Base-by-base conservation (phyloP, 1,139 yeast genomes). In the Taphrina wiesneri region DNA sequence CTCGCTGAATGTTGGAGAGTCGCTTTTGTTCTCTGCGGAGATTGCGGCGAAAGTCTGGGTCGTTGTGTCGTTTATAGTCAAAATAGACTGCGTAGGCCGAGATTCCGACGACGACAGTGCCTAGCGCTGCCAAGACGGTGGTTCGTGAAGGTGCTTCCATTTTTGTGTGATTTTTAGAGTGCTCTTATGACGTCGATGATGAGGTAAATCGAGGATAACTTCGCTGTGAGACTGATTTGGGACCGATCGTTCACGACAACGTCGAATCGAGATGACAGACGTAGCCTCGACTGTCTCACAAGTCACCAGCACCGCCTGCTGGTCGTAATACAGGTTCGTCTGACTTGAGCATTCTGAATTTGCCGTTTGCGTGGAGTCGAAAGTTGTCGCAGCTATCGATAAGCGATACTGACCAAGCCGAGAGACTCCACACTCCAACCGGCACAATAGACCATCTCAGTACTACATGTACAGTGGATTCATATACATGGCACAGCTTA, bases 21-120 rank as follows among this genome's bases (percentile, higher is more conserved):
- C 66, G 51, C 81, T 80, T 77, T 73, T 84, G 85, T 70, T 81
- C 68, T 86, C 83, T 49, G 54, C 68, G 57, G 23, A 67, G 26
- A 15, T 62, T 57, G 17, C 66, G 53, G 82, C 99, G 88, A 83
- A 93, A 93, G 63, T 85, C 88, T 25, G 88, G 78, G 67, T 88
- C 85, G 77, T 82, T 82, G 81, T 98, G 89, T 79, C 99, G 90
- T 78, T 83, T 84, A 81, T 91, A 89, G 79, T 93, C 99, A 74
- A 93, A 93, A 80, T 90, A 93, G 56, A 85, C 80, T 67, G 95
- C 90, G 77, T 93, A 93, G 5, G 67, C 69, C 30, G 52, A 19
- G 91, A 92, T 64, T 86, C 80, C 67, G 79, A 71, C 25, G 45
- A 54, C 39, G 56, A 65, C 53, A 56, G 49, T 53, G 45, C 61